Evolutionary conservation across 2,329 filamentous ascomycete species (phyloP).

Genomic region (Didymella pomorum): DNA sequence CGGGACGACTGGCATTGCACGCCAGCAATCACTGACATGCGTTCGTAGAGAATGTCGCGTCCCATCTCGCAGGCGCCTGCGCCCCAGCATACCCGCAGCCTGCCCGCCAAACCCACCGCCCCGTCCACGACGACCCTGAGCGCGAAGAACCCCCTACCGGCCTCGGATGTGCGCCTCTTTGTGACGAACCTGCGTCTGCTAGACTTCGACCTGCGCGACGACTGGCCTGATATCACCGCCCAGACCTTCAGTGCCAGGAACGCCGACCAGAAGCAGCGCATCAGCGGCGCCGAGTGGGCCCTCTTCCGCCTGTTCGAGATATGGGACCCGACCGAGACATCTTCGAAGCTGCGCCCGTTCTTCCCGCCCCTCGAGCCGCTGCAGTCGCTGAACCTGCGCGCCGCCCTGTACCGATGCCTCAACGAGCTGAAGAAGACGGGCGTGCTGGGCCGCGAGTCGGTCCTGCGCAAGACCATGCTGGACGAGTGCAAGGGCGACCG

Average conservation of each 20-base stretch:
- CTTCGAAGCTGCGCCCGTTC: constrained; percentile 84
- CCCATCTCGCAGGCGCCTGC: constrained; percentile 35
- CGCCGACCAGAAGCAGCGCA: constrained; percentile 81
- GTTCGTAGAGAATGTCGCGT: constrained; percentile 37
- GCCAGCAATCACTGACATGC: constrained; percentile 6
- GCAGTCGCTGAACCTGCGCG: constrained; percentile 88
- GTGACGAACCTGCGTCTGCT: constrained; percentile 85
- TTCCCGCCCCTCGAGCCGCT: constrained; percentile 90
- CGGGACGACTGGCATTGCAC: not conserved
- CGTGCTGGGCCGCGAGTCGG: constrained; percentile 76
- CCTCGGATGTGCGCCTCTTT: constrained; percentile 63
- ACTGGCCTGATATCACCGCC: constrained; percentile 80
- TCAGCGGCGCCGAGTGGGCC: constrained; percentile 86
- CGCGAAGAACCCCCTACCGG: constrained; percentile 29
- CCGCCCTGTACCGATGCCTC: constrained; percentile 80
- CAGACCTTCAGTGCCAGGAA: constrained; percentile 74
- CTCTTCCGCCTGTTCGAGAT: constrained; percentile 86
- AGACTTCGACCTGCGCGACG: constrained; percentile 75
- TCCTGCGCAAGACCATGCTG: constrained; percentile 92
- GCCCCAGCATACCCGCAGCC: constrained; percentile 3
- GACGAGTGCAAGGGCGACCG: constrained; percentile 95
- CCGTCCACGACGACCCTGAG: too few species aligned
- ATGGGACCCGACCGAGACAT: constrained; percentile 79
- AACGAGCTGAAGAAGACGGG: constrained; percentile 90
- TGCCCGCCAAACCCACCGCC: not conserved